A percentile compares a stretch with the other conserved stretches of the same genome.
Evolutionary conservation across 768 basidiomycete genomes (phyloP).

Genomic region (Cantharellus cinnabarinus): DNA sequence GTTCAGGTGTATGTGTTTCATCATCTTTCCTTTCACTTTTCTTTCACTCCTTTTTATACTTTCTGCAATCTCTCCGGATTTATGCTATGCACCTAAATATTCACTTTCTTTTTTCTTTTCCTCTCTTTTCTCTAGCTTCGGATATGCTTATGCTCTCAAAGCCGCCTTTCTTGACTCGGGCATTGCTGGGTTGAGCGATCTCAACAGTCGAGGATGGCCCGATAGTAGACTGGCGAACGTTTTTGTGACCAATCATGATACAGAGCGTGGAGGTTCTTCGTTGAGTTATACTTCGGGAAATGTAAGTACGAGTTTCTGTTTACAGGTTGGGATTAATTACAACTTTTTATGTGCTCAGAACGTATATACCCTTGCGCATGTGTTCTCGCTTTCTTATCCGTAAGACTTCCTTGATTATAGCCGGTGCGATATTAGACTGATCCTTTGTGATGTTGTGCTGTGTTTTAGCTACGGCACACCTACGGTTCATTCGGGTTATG

Average conservation of each 20-base stretch:
- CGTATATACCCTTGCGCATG: conserved; percentile 35
- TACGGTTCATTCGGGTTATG: conserved; percentile 38
- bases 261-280: conserved; percentile 28
- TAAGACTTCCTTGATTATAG: conserved; percentile 16
- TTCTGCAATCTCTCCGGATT: background rate
- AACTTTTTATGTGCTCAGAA: conserved; percentile 44
- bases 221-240: conserved; percentile 33
- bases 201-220: conserved; percentile 39
- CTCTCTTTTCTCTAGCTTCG: conserved; percentile 21
- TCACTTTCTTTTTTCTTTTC: background rate
- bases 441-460: background rate
- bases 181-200: conserved; percentile 30
- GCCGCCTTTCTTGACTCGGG: conserved; percentile 31
- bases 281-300: background rate
- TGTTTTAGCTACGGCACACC: conserved; percentile 40
- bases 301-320: background rate
- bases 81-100: background rate
- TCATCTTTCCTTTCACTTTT: background rate
- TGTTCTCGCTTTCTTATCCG: conserved; percentile 47
- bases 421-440: too few species aligned
- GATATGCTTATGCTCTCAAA: conserved; percentile 33
- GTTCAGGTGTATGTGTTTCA: background rate
- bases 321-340: conserved; percentile 25
- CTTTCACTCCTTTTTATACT: background rate
- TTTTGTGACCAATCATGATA: conserved; percentile 53